Percentiles rank a stretch among this genome's conserved stretches.
phyloP scores from a whole-genome alignment of 805 yeast genomes.

The Kluyveromyces nonfermentans region DNA sequence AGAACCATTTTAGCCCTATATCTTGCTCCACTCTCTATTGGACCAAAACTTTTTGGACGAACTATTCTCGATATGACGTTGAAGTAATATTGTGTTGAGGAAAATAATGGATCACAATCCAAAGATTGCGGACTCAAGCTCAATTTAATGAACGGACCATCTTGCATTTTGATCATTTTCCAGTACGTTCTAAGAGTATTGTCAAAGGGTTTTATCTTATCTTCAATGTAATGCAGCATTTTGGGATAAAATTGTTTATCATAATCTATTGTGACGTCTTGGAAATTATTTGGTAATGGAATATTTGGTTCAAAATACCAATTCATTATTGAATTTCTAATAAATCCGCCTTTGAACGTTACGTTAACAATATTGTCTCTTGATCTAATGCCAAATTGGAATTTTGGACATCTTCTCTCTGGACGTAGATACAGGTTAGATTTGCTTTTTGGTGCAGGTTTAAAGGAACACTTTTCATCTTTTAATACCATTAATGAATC shows the following conservation, averaged over 20 bases:
- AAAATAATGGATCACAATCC: not conserved
- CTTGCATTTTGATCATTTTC: not conserved
- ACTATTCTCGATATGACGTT: slow-evolving; percentile 3
- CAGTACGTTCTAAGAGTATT: slow-evolving; percentile 1
- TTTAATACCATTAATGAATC: not conserved
- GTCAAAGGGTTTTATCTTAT: not conserved
- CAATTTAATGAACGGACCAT: slow-evolving; percentile 1
- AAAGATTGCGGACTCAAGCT: not conserved
- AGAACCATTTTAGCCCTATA: slow-evolving; percentile 2
- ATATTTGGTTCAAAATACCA: slow-evolving; percentile 1
- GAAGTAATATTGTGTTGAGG: not conserved
- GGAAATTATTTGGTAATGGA: not conserved
- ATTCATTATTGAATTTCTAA: slow-evolving; percentile 1
- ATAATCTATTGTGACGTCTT: slow-evolving; percentile 1
- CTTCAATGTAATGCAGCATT: not conserved
- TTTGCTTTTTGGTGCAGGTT: slow-evolving; percentile 1
- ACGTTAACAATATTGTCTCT: slow-evolving; percentile 1
- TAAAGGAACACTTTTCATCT: not conserved
- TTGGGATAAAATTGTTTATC: not conserved
- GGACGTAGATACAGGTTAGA: slow-evolving; percentile 1
- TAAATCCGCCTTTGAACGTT: slow-evolving; percentile 1
- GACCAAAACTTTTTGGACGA: slow-evolving; percentile 2
- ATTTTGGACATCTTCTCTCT: slow-evolving; percentile 2
- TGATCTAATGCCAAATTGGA: slow-evolving; percentile 1
- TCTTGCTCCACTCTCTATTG: slow-evolving; percentile 3